Percentiles rank a stretch among this genome's conserved stretches.
Conservation (phyloP, 208 protist species). For the Acanthamoeba castellanii region DNA sequence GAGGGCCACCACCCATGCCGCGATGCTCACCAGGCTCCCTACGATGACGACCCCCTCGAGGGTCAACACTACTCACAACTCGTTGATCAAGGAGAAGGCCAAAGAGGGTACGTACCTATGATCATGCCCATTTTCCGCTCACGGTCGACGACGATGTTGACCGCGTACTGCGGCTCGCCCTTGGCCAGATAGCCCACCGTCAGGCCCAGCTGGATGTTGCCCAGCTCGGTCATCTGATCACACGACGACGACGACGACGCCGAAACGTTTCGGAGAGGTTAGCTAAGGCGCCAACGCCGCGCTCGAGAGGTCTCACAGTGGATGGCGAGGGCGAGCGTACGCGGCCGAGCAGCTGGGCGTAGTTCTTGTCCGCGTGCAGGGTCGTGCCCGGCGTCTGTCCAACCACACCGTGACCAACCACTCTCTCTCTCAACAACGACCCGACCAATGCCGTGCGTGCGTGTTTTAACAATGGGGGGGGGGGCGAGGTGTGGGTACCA, state of each 20-base stretch:
- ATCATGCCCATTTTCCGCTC: neutral
- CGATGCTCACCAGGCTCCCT: neutral
- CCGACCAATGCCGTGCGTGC: too few relatives aligned
- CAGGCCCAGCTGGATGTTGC: neutral
- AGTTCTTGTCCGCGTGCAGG: neutral
- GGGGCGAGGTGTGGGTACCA: neutral
- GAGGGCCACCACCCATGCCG: neutral
- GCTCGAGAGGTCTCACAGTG: too few relatives aligned
- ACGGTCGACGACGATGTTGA: neutral
- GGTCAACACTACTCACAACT: too few relatives aligned
- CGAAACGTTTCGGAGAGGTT: too few relatives aligned
- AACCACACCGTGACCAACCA: too few relatives aligned
- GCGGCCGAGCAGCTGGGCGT: neutral
- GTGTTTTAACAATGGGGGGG: neutral
- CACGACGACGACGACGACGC: neutral
- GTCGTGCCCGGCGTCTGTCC: neutral
- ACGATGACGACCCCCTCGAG: too few relatives aligned
- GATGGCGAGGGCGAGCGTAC: neutral
- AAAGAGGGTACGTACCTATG: neutral
- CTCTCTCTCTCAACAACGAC: too few relatives aligned
- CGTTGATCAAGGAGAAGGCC: neutral
- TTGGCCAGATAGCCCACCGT: conserved; percentile 46
- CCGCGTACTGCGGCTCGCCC: neutral
- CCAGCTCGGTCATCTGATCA: conserved; percentile 2
- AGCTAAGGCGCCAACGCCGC: too few relatives aligned